Base-by-base conservation (phyloP, 352 stramenopile species). In the Salisapilia sapeloensis region DNA sequence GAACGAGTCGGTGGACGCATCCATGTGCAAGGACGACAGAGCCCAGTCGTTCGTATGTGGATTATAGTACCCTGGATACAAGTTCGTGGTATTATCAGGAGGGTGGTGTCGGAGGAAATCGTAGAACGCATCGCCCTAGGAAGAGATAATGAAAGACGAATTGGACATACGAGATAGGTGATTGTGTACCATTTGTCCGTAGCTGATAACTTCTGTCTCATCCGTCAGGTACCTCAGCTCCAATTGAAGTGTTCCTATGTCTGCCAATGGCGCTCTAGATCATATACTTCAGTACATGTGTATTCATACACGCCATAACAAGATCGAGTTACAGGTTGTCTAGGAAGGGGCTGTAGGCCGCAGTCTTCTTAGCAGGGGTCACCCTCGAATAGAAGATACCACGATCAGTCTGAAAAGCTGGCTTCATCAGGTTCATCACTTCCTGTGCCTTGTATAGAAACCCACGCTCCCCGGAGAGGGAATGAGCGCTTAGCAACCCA, bases 1-100 rank as follows among this genome's bases (percentile, higher is more conserved):
- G 33, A 87, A 69, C 1, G 54, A 84, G 49, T 95, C 85, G 5
- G 58, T 64, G 38, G 78, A 71, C 19, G 76, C 78, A 25, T 78
- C 83, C 50, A 94, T 69, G 13, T 61, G 86, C 20, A 93, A 10
- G 12, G 9, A 12, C 10, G 29, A 16, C 13, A 16, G 13, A 16
- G 10, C 12, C 10, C 10, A 16, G 19, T 10, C 19, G 29, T 12
- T 12, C 10, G 10, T 10, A 29, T 13, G 10, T 29, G 10, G 13
- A 10, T 35, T 28, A 13, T 35, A 35, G 13, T 35, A 10, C 12
- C 10, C 19, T 10, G 19, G 19, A 13, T 21, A 35, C 19, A 35
- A 13, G 9, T 13, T 13, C 13, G 13, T 28, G 10, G 10, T 10
- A 21, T 35, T 28, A 12, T 12, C 10, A 16, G 13, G 12, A 16